phyloP scores from a whole-genome alignment of 2,329 filamentous ascomycete species.

The Neonectria punicea region DNA sequence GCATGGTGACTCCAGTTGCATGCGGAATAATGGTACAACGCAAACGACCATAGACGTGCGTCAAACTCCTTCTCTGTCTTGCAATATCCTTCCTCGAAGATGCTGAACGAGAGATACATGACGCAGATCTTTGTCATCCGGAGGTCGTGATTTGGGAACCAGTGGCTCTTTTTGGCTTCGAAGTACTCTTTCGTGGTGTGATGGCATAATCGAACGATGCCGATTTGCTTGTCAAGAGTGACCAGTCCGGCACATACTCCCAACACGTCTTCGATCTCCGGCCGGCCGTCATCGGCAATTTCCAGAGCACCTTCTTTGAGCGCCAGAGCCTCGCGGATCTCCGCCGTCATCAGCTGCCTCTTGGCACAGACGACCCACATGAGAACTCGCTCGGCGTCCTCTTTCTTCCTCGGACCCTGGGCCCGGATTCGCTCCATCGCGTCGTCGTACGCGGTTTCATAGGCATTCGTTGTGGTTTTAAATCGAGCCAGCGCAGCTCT shows the following conservation, averaged over 20 bases:
- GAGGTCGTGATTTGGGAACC: constrained; percentile 46
- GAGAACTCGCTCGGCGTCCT: constrained; percentile 51
- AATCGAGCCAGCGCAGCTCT: too few species aligned
- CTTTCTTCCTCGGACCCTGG: constrained; percentile 44
- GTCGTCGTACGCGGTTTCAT: constrained; percentile 49
- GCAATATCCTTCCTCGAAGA: constrained; percentile 28
- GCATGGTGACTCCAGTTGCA: background rate
- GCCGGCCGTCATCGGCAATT: constrained; percentile 46
- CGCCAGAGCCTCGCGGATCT: constrained; percentile 56
- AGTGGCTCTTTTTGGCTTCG: constrained; percentile 36
- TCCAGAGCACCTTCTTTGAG: constrained; percentile 38
- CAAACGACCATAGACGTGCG: constrained; percentile 34
- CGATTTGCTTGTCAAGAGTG: constrained; percentile 49
- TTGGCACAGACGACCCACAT: constrained; percentile 53
- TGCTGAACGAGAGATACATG: constrained; percentile 49
- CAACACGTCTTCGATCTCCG: constrained; percentile 43
- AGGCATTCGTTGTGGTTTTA: constrained; percentile 31
- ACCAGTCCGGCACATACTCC: constrained; percentile 55
- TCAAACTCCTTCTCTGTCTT: constrained; percentile 31
- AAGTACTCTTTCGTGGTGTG: constrained; percentile 58
- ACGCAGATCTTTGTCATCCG: constrained; percentile 47
- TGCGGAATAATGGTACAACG: constrained; percentile 47
- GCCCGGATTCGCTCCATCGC: constrained; percentile 53
- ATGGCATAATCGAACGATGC: constrained; percentile 54
- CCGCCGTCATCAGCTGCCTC: constrained; percentile 43